Base-by-base conservation (phyloP, 2,329 filamentous ascomycete genomes). In the Neocucurbitaria cava region DNA sequence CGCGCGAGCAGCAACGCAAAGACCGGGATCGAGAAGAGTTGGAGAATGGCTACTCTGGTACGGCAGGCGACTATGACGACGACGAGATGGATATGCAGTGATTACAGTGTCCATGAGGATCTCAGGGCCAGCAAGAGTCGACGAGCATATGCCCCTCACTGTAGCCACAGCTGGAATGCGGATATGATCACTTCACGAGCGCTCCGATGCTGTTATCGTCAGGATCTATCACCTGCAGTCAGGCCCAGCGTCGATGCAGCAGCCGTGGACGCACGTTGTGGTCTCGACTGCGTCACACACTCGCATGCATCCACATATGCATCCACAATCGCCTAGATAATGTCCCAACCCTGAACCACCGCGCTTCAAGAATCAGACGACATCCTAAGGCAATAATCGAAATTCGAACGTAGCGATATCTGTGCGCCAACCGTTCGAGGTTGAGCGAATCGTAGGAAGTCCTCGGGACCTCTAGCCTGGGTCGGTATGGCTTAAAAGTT, bases 11-110 rank as follows among this genome's bases (percentile, higher is more conserved):
- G 59, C 85, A 86, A 42, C 83, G 91, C 58, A 82, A 89, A 59
- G 92, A 96, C 68, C 85, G 90, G 61, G 89, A 95, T 69, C 85
- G 86, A 38, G 90, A 91, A 65, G 85, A 86, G 63, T 79, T 80
- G 46, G 83, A 83, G 41, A 83, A 81, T 49, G 82, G 80, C 6
- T 84, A 83, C 57, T 76, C 73, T 3, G 74, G 75, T 23, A 85
- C 82, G 26, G 83, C 81, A 17, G 85, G 85, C 57, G 86, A 85
- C 31, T 87, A 89, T 61, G 84, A 87, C 56, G 85, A 89, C 45
- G 70, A 74, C 39, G 71, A 75, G 42, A 76, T 76, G 73, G 72
- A 74, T 26, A 74, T 74, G 72, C 67, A 71, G 59, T 72, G 58
- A 69, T 20, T 8, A 13, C 24, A 2, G 18, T 17, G 6, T 10